phyloP scores from a whole-genome alignment of 75 land plant genomes.

The Selaginella moellendorffii region DNA sequence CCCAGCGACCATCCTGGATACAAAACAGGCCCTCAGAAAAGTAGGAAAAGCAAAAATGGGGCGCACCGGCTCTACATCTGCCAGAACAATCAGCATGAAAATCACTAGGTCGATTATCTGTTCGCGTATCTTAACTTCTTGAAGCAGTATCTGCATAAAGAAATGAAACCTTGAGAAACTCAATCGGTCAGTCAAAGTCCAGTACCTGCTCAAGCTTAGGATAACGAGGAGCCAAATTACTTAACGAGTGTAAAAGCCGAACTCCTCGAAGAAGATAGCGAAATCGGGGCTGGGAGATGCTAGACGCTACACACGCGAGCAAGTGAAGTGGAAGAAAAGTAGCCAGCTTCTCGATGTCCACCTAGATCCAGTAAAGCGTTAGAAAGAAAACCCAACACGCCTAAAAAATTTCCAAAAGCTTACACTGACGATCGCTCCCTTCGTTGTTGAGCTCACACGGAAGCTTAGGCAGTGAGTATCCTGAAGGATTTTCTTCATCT shows the following conservation, averaged over 20 bases:
- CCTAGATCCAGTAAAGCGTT: constrained; percentile 26
- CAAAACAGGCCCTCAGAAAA: neutral
- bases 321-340: constrained; percentile 65
- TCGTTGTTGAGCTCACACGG: constrained; percentile 22
- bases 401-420: neutral
- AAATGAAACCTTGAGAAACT: neutral
- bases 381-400: neutral
- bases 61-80: constrained; percentile 46
- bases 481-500: constrained; percentile 43
- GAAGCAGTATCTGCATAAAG: constrained; percentile 60
- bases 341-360: constrained; percentile 67
- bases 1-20: constrained; percentile 42
- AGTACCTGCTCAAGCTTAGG: constrained; percentile 71
- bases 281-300: constrained; percentile 32
- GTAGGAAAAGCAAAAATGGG: neutral
- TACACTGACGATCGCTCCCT: constrained; percentile 39
- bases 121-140: constrained; percentile 73
- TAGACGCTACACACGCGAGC: constrained; percentile 51
- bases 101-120: constrained; percentile 76
- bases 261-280: constrained; percentile 63
- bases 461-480: constrained; percentile 47
- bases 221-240: constrained; percentile 59
- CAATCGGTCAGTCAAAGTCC: neutral
- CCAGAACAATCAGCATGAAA: constrained; percentile 51
- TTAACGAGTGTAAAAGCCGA: constrained; percentile 59